phyloP scores from a whole-genome alignment of 169 alveolate species.

The Cryptosporidium viatorum region DNA sequence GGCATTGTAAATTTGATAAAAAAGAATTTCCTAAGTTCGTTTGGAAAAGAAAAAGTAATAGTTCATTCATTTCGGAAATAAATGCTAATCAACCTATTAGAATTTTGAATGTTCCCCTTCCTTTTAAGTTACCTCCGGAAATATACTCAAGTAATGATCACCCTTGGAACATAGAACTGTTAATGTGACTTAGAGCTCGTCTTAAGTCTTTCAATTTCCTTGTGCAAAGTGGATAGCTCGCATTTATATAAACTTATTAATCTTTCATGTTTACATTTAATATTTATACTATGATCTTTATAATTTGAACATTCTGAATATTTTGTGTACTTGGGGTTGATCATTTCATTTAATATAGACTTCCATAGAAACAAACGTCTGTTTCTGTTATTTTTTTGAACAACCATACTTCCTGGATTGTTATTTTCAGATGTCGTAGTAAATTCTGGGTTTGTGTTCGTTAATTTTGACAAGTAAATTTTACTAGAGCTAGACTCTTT shows the following conservation, averaged over 20 bases:
- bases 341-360: slow-evolving; percentile 23
- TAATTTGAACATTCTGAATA: not conserved
- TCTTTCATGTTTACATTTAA: slow-evolving; percentile 13
- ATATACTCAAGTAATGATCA: slow-evolving; percentile 14
- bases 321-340: not conserved
- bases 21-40: slow-evolving; percentile 25
- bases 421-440: not conserved
- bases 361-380: slow-evolving; percentile 13
- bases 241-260: slow-evolving; percentile 23
- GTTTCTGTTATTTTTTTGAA: not conserved
- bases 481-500: not conserved
- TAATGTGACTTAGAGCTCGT: not conserved
- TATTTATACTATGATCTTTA: not conserved
- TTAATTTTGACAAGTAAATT: not conserved
- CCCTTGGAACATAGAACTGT: slow-evolving; percentile 58
- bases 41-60: slow-evolving; percentile 27
- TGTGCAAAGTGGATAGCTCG: not conserved
- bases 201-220: slow-evolving; percentile 23
- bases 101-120: slow-evolving; percentile 17
- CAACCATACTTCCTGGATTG: not conserved
- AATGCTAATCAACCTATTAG: not conserved
- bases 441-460: not conserved
- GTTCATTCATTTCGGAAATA: not conserved
- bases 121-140: slow-evolving; percentile 42
- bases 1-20: not conserved